These are phyloP conservation scores for Emericellopsis cladophorae DNA, from an alignment of 2,329 filamentous ascomycete genomes.

Conservation along the genomic window DNA sequence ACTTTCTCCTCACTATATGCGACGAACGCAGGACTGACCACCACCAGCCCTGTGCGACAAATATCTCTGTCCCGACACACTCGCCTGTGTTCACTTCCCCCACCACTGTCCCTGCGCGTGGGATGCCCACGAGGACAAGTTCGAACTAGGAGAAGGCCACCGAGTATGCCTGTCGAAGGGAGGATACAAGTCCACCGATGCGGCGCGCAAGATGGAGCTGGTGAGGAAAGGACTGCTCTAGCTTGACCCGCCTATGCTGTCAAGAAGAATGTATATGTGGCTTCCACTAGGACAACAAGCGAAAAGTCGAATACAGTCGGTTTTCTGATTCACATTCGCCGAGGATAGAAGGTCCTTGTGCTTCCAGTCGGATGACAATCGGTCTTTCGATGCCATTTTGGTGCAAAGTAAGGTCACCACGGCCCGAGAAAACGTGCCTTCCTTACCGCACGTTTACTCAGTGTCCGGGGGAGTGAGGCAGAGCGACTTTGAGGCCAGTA, in stretches of 20 bases:
- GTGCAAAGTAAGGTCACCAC: too few relatives aligned
- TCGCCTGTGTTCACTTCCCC: conserved; percentile 90
- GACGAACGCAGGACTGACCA: background rate
- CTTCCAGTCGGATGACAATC: too few relatives aligned
- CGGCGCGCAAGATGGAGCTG: conserved; percentile 63
- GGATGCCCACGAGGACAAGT: conserved; percentile 63
- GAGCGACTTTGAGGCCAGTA: too few relatives aligned
- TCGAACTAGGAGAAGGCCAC: conserved; percentile 59
- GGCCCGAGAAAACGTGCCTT: too few relatives aligned
- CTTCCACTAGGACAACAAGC: too few relatives aligned
- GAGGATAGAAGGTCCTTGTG: too few relatives aligned
- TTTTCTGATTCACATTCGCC: too few relatives aligned
- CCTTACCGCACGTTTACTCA: too few relatives aligned
- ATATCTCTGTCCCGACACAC: conserved; percentile 87
- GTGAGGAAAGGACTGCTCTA: conserved; percentile 67
- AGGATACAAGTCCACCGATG: conserved; percentile 60
- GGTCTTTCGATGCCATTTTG: too few relatives aligned
- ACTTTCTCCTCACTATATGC: conserved; percentile 6
- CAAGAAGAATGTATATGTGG: too few relatives aligned
- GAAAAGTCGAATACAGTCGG: too few relatives aligned
- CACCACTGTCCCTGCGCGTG: conserved; percentile 94
- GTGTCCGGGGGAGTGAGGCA: too few relatives aligned
- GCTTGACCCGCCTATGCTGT: background rate
- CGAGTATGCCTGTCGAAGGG: conserved; percentile 64
- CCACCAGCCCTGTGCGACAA: conserved; percentile 68